Evolutionary conservation across 1,139 yeast genomes (phyloP).

Genomic region (Yamadazyma dendronema): DNA sequence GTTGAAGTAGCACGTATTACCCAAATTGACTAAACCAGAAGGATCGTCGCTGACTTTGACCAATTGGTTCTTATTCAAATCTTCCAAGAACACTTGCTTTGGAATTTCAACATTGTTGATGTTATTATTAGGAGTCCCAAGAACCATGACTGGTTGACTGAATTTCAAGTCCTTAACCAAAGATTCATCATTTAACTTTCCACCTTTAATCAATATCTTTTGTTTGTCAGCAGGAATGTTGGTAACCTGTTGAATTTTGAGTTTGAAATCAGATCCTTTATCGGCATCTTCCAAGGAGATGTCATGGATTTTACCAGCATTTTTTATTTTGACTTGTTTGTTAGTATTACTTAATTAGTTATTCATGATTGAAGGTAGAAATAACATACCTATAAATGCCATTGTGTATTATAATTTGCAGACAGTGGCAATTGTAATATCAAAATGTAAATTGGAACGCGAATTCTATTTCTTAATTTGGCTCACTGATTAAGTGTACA

Average conservation of each 20-base stretch:
- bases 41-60: slow-evolving; percentile 53
- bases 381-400: slow-evolving; percentile 10
- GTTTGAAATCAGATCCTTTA: slow-evolving; percentile 69
- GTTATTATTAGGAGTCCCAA: slow-evolving; percentile 83
- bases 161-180: slow-evolving; percentile 44
- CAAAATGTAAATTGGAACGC: neutral
- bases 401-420: slow-evolving; percentile 6
- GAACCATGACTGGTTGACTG: slow-evolving; percentile 76
- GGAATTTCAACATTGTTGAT: slow-evolving; percentile 59
- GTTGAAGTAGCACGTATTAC: slow-evolving; percentile 94
- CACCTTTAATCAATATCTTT: slow-evolving; percentile 85
- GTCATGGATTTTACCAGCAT: slow-evolving; percentile 81
- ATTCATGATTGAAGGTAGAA: neutral
- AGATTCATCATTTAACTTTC: slow-evolving; percentile 74
- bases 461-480: no score
- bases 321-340: slow-evolving; percentile 49
- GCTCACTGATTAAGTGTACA: no score
- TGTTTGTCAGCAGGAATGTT: slow-evolving; percentile 85
- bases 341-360: slow-evolving; percentile 7
- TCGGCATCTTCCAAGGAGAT: slow-evolving; percentile 56
- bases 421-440: slow-evolving; percentile 1
- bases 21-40: slow-evolving; percentile 81
- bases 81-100: slow-evolving; percentile 66
- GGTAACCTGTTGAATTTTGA: slow-evolving; percentile 68
- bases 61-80: slow-evolving; percentile 49